Conservation (phyloP, 176 grass and related monocot species). For the Rhynchospora tenuis region DNA sequence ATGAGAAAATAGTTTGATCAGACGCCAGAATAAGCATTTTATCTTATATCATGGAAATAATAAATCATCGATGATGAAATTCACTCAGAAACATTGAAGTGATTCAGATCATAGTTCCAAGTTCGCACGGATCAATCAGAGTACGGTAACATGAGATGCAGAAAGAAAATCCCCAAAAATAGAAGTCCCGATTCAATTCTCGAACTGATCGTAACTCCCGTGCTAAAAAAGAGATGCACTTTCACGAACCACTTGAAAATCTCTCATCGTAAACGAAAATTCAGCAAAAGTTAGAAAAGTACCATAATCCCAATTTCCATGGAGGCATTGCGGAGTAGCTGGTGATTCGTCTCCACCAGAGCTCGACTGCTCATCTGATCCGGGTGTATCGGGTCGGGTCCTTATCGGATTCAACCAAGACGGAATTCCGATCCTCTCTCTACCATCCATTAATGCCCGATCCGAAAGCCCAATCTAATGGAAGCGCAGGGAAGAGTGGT, state of each 20-base stretch:
- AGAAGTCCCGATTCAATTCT: not conserved
- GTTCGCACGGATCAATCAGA: not conserved
- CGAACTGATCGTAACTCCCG: not conserved
- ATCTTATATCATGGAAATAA: not conserved
- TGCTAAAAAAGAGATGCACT: not conserved
- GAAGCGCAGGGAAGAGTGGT: not conserved
- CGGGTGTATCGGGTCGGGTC: not conserved
- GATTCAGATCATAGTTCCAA: not conserved
- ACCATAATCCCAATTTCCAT: not conserved
- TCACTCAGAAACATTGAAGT: not conserved
- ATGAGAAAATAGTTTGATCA: not conserved
- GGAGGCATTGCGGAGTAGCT: not conserved
- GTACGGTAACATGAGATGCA: not conserved
- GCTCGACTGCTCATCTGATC: slow-evolving; percentile 7
- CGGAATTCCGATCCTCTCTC: slow-evolving; percentile 10
- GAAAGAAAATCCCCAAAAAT: not conserved
- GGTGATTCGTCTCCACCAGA: slow-evolving; percentile 4
- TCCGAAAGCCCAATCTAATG: not conserved
- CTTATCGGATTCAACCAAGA: slow-evolving; percentile 6
- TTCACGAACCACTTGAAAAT: not conserved
- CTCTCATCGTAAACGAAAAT: not conserved
- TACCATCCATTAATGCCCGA: not conserved
- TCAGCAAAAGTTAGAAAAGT: not conserved
- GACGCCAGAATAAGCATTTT: not conserved
- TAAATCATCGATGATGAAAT: not conserved